Base-by-base conservation (phyloP, 2,329 filamentous ascomycete genomes). In the Colletotrichum theobromicola region DNA sequence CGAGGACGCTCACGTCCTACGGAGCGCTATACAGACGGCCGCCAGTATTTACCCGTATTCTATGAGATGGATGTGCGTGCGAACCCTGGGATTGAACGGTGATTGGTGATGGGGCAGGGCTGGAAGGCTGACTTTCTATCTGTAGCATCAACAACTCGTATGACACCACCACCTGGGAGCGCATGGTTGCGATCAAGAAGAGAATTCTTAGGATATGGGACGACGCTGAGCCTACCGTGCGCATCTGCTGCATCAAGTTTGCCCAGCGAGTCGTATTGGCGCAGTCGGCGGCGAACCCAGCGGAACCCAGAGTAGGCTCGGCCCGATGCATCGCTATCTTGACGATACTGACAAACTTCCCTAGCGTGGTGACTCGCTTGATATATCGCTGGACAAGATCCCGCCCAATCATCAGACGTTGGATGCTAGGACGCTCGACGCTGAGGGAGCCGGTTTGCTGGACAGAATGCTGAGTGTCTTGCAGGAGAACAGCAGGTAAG, bases 161-260 rank as follows among this genome's bases (percentile, higher is more conserved):
- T 85, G 95, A 98, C 82, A 89, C 87, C 53, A 89, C 93, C 72
- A 92, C 93, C 60, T 99, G 97, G 97, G 94, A 97, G 81, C 92
- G 93, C 77, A 97, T 98, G 91, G 89, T 92, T 68, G 90, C 92
- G 13, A 96, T 98, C 85, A 99, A 99, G 87, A 92, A 94, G 70
- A 94, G 93, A 79, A 97, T 99, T 78, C 85, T 99, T 75, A 92
- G 91, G 74, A 92, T 97, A 80, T 98, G 97, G 96, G 96, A 98
- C 79, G 90, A 88, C 57, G 93, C 94, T 21, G 87, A 91, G 16
- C 89, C 93, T 15, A 93, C 95, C 4, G 91, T 98, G 76, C 93
- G 93, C 79, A 93, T 98, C 83, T 98, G 95, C 88, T 98, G 97
- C 86, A 93, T 98, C 89, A 99, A 99, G 84, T 99, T 99, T 83